Conservation (phyloP, 2,329 filamentous ascomycete genomes). For the Graphiopsis chlorocephala region DNA sequence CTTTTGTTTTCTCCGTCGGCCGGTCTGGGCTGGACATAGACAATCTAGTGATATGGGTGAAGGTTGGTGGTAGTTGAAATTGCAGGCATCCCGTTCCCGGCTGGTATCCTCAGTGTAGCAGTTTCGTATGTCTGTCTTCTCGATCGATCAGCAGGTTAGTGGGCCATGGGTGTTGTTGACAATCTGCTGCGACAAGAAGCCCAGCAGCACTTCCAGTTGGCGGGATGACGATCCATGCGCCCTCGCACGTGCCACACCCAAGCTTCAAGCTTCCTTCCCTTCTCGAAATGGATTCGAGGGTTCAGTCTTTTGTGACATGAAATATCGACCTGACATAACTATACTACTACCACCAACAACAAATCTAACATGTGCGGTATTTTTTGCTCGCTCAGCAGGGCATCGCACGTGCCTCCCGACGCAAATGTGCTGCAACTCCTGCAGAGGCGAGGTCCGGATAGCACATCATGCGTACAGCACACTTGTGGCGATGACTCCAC, state of each 20-base stretch:
- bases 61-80: background rate
- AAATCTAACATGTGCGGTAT: slow-evolving; percentile 34
- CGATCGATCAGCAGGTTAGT: background rate
- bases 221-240: slow-evolving; percentile 15
- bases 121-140: background rate
- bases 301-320: background rate
- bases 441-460: slow-evolving; percentile 32
- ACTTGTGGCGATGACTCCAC: background rate
- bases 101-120: background rate
- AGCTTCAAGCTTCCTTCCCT: background rate
- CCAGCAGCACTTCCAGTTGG: background rate
- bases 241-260: slow-evolving; percentile 7
- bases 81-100: slow-evolving; percentile 10
- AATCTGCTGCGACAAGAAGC: background rate
- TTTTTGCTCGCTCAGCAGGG: slow-evolving; percentile 32
- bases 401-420: slow-evolving; percentile 23
- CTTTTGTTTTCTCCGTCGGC: slow-evolving; percentile 19
- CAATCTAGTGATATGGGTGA: slow-evolving; percentile 11
- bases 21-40: slow-evolving; percentile 29
- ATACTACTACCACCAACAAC: background rate
- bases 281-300: background rate
- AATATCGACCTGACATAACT: background rate
- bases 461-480: slow-evolving; percentile 12
- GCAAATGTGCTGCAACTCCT: slow-evolving; percentile 24
- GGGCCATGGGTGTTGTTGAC: background rate